Conservation (phyloP, 352 stramenopile species). For the Phytophthora kernoviae region DNA sequence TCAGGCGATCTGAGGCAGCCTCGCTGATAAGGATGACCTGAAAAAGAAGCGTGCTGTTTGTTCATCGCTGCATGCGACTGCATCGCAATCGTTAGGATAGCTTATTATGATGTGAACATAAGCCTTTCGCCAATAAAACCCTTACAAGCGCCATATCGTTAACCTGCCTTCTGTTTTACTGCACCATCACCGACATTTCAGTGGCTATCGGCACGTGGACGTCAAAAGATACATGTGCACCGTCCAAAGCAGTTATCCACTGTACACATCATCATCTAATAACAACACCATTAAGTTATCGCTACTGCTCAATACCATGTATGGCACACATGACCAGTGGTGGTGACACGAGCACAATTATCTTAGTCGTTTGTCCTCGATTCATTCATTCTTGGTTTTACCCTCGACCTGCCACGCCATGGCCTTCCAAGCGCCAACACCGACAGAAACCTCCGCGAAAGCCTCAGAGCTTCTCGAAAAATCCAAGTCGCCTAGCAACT, state of each 20-base stretch:
- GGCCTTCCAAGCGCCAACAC: slow-evolving; percentile 18
- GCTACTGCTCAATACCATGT: neutral
- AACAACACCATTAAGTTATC: neutral
- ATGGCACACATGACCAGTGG: neutral
- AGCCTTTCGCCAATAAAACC: neutral
- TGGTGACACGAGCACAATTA: neutral
- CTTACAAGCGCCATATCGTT: neutral
- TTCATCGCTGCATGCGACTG: neutral
- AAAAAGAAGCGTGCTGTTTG: neutral
- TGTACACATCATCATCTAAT: neutral
- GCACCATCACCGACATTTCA: slow-evolving; percentile 4
- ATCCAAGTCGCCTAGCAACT: slow-evolving; percentile 17
- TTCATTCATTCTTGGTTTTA: slow-evolving; percentile 15
- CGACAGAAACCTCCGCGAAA: neutral
- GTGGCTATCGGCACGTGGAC: slow-evolving; percentile 11
- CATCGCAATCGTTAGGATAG: neutral
- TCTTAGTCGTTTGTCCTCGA: neutral
- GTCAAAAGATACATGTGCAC: slow-evolving; percentile 5
- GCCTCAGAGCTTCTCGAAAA: slow-evolving; percentile 2
- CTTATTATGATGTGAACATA: too few relatives aligned
- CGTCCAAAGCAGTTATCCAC: slow-evolving; percentile 2
- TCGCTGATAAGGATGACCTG: too few relatives aligned
- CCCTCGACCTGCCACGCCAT: slow-evolving; percentile 9
- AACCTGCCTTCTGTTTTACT: neutral
- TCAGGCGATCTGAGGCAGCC: too few relatives aligned